Evolutionary conservation across 179 eudicot genomes (phyloP), one percentile per base, ranked within the genome.

Genomic region (Kewa caespitosa): DNA sequence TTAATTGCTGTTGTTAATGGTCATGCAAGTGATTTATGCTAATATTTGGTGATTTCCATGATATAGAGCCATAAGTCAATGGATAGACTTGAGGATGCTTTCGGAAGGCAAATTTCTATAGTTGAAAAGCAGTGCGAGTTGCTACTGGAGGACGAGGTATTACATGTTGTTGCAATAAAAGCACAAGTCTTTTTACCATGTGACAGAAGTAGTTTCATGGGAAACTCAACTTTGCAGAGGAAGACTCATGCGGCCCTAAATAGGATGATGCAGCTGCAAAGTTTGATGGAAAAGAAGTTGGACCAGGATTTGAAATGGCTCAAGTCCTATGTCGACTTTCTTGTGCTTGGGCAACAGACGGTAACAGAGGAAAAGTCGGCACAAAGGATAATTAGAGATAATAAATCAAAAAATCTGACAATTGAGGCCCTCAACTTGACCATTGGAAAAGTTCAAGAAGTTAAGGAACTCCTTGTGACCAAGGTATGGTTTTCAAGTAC

Each of bases 11-110:
- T 12, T 50, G 22, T 10, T 6, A 5, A 50, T 50, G 55, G 14
- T 50, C 14, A 50, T 50, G 55, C 20, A 5, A 10, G 22, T 12
- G 18, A 50, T 50, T 50, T 14, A 50, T 20, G 22, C 20, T n/a
- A n/a, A n/a, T n/a, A n/a, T n/a, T n/a, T n/a, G n/a, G n/a, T n/a
- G n/a, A n/a, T n/a, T n/a, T n/a, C 23, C 22, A 12, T 50, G 23
- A 50, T n/a, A 39, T 59, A 73, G 76, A 39, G 42, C 9, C 20
- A 30, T 8, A 28, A 39, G 42, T 41, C 76, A 39, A 5, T 39
- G n/a, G 69, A 33, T 60, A 17, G 61, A 69, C 55, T 73, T 32
- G n/a, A 41, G 2, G 68, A 73, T 28, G 76, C 69, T 0, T 73
- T 73, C n/a, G n/a, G 42, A 52, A 28, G 32, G 23, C 68, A 73